Percentiles rank a stretch among this genome's conserved stretches.
Evolutionary conservation across 371 early-diverging fungal genomes (phyloP).

Genomic region (Mortierella sp.): DNA sequence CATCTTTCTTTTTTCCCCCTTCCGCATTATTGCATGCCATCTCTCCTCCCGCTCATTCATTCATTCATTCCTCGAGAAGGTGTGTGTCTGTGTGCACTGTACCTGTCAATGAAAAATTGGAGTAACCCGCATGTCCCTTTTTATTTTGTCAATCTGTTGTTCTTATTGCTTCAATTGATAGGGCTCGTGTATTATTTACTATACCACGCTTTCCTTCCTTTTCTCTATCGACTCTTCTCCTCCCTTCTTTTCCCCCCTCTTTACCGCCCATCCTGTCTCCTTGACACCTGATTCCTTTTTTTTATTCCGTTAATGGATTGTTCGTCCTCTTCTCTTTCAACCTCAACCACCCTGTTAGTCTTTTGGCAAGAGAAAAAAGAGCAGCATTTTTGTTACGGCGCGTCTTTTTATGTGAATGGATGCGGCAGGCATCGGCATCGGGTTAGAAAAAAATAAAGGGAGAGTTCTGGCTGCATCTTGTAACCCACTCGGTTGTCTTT

Average conservation of each 20-base stretch:
- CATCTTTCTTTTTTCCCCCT: no score
- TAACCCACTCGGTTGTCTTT: background rate
- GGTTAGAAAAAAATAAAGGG: background rate
- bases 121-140: no score
- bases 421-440: background rate
- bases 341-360: background rate
- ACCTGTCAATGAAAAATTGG: no score
- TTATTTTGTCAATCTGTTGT: no score
- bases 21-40: no score
- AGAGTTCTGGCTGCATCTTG: background rate
- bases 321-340: background rate
- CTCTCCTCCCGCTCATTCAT: no score
- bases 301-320: background rate
- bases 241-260: background rate
- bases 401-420: background rate
- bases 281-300: background rate
- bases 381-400: background rate
- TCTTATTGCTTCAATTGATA: no score
- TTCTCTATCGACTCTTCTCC: background rate
- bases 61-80: no score
- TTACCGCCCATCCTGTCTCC: background rate
- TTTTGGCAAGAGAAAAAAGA: background rate
- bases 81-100: no score
- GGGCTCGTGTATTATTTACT: background rate
- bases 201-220: no score